These are phyloP conservation scores for Ascocoryne sarcoides DNA, from an alignment of 2,329 filamentous ascomycete genomes.

Conservation along the genomic window DNA sequence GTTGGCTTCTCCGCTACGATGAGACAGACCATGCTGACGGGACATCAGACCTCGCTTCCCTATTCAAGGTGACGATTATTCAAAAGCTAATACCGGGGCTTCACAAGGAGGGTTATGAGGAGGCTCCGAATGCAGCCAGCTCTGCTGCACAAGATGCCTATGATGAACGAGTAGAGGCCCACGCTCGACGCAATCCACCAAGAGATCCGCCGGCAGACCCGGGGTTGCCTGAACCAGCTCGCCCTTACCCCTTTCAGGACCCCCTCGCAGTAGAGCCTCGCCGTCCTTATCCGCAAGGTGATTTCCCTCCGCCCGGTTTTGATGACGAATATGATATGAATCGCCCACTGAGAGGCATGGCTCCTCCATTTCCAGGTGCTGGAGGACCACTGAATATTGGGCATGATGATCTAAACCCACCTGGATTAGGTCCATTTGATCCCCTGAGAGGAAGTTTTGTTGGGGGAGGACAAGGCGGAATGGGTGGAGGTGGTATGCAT, in stretches of 20 bases:
- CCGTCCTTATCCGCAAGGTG: conserved; percentile 56
- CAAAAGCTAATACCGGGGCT: conserved; percentile 74
- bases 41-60: conserved; percentile 50
- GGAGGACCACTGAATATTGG: conserved; percentile 62
- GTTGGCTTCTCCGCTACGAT: conserved; percentile 21
- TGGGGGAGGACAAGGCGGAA: conserved; percentile 45
- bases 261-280: conserved; percentile 54
- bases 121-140: conserved; percentile 33
- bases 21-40: conserved; percentile 5
- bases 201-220: conserved; percentile 39
- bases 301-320: conserved; percentile 81
- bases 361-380: conserved; percentile 28
- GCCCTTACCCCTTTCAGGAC: conserved; percentile 59
- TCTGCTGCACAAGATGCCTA: conserved; percentile 35
- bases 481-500: conserved; percentile 82
- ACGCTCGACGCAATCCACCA: conserved; percentile 33
- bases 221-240: conserved; percentile 48
- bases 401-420: conserved; percentile 79
- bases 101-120: conserved; percentile 71
- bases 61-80: conserved; percentile 72
- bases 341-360: conserved; percentile 48
- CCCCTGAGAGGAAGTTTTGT: conserved; percentile 63
- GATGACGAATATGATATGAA: conserved; percentile 88
- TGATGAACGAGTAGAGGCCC: conserved; percentile 33
- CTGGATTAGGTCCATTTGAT: conserved; percentile 76